A percentile compares a stretch with the other conserved stretches of the same genome.
Evolutionary conservation across 73 alveolate genomes (phyloP).

Genomic region (Tetrahymena elliotti): DNA sequence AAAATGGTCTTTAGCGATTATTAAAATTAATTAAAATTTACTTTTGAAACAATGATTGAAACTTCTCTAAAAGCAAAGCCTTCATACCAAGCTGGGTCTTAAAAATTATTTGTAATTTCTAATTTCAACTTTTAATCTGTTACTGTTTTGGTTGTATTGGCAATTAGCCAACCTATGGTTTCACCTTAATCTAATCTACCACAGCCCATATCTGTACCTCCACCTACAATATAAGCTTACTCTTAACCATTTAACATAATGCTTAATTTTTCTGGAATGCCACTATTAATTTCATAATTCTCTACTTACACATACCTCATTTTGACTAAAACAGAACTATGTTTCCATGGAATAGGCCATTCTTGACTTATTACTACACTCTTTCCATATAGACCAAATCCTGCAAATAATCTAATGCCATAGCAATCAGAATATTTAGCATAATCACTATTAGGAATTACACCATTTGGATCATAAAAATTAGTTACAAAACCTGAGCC

Average conservation of each 20-base stretch:
- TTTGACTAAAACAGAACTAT: neutral
- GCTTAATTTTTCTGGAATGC: neutral
- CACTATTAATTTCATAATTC: neutral
- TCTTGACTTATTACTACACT: neutral
- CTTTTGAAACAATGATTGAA: neutral
- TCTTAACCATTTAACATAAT: neutral
- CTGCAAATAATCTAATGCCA: neutral
- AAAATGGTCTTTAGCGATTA: too few species aligned
- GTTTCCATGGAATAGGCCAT: neutral
- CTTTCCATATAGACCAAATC: neutral
- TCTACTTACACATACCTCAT: neutral
- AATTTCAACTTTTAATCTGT: neutral
- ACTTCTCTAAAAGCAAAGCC: neutral
- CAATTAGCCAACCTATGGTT: neutral
- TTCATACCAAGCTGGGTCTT: neutral
- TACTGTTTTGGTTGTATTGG: neutral
- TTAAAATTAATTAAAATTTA: neutral
- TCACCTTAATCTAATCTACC: neutral
- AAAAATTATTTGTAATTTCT: neutral
- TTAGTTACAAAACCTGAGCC: neutral
- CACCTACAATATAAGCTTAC: neutral
- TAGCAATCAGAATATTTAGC: neutral
- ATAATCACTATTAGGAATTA: neutral
- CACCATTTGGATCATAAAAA: neutral
- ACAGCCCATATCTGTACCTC: neutral